These are phyloP conservation scores for Kwoniella dendrophila DNA, from an alignment of 768 basidiomycete species.

Conservation along the genomic window DNA sequence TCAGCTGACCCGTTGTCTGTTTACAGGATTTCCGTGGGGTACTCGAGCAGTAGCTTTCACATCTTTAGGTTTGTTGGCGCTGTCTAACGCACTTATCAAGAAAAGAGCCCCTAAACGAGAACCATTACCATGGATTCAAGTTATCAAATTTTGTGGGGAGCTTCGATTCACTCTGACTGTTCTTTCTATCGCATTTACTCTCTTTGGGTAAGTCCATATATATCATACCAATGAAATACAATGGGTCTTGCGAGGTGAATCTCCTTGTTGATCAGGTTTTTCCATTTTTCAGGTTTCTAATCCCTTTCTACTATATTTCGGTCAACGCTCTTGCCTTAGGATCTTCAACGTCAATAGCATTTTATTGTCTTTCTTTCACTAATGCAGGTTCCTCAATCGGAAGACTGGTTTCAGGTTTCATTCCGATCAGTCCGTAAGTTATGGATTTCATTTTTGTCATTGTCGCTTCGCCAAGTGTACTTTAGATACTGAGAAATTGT, in stretches of 20 bases:
- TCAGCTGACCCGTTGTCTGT: background rate
- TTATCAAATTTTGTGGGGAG: background rate
- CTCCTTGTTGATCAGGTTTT: too few relatives aligned
- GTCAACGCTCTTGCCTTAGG: constrained; percentile 2
- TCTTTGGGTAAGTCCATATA: background rate
- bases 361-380: background rate
- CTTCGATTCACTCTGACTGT: background rate
- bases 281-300: background rate
- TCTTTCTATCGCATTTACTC: background rate
- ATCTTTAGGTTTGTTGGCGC: background rate
- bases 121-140: background rate
- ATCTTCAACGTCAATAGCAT: background rate
- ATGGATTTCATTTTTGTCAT: background rate
- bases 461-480: background rate
- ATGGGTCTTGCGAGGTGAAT: too few relatives aligned
- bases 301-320: constrained; percentile 9
- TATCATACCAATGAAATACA: background rate
- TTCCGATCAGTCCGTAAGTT: background rate
- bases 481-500: background rate
- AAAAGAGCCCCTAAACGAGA: background rate
- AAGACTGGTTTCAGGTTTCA: constrained; percentile 5
- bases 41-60: constrained; percentile 5
- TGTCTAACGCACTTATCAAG: background rate
- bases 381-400: constrained; percentile 9
- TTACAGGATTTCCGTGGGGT: constrained; percentile 8